phyloP scores from a whole-genome alignment of 768 basidiomycete genomes.

The Auriscalpium orientale region DNA sequence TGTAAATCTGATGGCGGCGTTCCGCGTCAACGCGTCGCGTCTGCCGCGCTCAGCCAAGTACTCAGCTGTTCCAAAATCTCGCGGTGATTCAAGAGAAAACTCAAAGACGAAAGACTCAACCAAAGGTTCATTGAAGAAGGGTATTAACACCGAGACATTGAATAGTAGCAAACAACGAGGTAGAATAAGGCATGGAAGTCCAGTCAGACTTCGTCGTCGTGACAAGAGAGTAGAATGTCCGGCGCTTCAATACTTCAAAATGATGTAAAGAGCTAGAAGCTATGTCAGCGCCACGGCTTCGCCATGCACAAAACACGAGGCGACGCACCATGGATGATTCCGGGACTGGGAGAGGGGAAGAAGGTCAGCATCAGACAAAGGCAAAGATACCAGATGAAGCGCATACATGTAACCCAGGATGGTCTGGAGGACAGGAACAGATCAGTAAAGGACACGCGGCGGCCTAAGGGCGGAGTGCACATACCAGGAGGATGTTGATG shows the following conservation, averaged over 20 bases:
- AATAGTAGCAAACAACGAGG: too few relatives aligned
- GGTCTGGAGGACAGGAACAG: slow-evolving; percentile 29
- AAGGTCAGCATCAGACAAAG: slow-evolving; percentile 7
- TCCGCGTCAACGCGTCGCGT: too few relatives aligned
- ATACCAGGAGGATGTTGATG: slow-evolving; percentile 68
- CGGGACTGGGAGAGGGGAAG: slow-evolving; percentile 41
- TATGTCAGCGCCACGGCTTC: not conserved
- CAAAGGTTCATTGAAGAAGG: too few relatives aligned
- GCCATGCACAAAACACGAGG: not conserved
- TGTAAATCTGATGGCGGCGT: too few relatives aligned
- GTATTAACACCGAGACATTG: too few relatives aligned
- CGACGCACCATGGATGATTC: slow-evolving; percentile 59
- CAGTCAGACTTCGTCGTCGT: not conserved
- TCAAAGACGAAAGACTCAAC: too few relatives aligned
- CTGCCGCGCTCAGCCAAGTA: too few relatives aligned
- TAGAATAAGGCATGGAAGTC: too few relatives aligned
- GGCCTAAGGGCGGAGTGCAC: slow-evolving; percentile 8
- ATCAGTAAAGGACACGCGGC: not conserved
- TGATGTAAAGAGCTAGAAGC: slow-evolving; percentile 65
- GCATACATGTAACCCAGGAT: slow-evolving; percentile 72
- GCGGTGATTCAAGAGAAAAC: too few relatives aligned
- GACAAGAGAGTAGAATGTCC: not conserved
- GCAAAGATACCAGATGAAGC: not conserved
- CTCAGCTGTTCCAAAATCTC: too few relatives aligned
- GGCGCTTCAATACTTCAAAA: slow-evolving; percentile 55